Evolutionary conservation across 345 rosid species (phyloP), one percentile per base, ranked within the genome.

Genomic region (Murraya paniculata): DNA sequence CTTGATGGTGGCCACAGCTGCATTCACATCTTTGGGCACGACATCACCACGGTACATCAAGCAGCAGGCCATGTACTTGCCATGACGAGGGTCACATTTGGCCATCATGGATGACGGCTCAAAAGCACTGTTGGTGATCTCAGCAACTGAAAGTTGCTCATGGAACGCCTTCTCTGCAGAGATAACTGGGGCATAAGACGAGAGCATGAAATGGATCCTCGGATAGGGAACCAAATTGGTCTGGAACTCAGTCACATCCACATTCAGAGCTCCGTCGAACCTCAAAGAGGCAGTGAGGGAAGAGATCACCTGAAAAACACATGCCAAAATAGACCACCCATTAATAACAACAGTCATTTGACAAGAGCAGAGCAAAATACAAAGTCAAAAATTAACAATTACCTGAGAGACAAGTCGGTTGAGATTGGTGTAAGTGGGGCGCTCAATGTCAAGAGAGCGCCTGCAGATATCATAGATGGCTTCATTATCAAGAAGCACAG

Each of bases 61-160:
- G 68, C 91, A 88, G 84, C 90, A 88, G 30, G 91, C 91, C 90
- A 88, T 88, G 88, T 88, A 88, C 79, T 88, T 88, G 25, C 91
- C 91, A 67, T 87, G 91, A 76, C 91, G 91, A 22, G 90, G 91
- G 31, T 88, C 91, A 6, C 91, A 88, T 78, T 86, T 88, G 48
- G 90, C 89, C 91, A 88, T 88, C 91, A 88, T 88, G 41, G 91
- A 86, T 45, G 91, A 86, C 0, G 89, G 91, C 74, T 88, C 91
- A 31, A 88, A 88, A 55, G 91, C 91, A 77, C 89, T 87, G 89
- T 87, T 89, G 31, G 90, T 89, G 86, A 89, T 89, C 84, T 89
- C 91, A 6, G 90, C 88, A 39, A 85, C 89, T 2, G 92, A 89
- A 36, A 87, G 85, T 62, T 87, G 92, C 82, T 89, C 92, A 35